A percentile compares a stretch with the other conserved stretches of the same genome.
These are phyloP conservation scores for Coniosporium apollinis DNA, from an alignment of 495 filamentous ascomycete genomes.

Conservation along the genomic window DNA sequence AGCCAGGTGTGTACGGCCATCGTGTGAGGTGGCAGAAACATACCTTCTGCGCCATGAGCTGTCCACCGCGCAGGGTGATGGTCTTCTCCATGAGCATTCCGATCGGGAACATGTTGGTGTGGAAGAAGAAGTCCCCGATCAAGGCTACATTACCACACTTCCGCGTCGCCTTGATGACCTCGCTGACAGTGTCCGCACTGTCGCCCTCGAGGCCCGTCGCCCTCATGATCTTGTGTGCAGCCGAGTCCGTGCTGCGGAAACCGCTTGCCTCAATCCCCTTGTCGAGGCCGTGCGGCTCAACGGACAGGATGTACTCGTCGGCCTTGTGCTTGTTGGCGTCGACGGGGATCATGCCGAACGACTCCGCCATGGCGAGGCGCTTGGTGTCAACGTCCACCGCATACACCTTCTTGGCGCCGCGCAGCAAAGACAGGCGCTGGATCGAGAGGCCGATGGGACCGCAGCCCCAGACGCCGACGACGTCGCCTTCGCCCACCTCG, in stretches of 20 bases:
- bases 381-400: conserved; percentile 19
- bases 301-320: conserved; percentile 15
- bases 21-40: neutral
- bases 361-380: conserved; percentile 16
- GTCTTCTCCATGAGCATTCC: conserved; percentile 19
- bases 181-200: conserved; percentile 16
- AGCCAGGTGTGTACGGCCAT: neutral
- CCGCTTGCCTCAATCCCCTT: conserved; percentile 23
- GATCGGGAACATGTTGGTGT: conserved; percentile 19
- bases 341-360: conserved; percentile 17
- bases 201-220: conserved; percentile 17
- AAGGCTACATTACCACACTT: conserved; percentile 22
- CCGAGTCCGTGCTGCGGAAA: conserved; percentile 15
- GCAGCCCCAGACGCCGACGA: conserved; percentile 1
- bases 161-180: conserved; percentile 18
- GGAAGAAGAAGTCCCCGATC: conserved; percentile 22
- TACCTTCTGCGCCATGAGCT: conserved; percentile 16
- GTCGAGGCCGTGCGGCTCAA: conserved; percentile 21
- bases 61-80: conserved; percentile 18
- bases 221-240: conserved; percentile 17
- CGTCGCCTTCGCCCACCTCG: conserved; percentile 1
- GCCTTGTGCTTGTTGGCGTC: conserved; percentile 15
- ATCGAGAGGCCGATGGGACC: conserved; percentile 13
- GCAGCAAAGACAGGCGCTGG: conserved; percentile 13
- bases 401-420: conserved; percentile 18